Percentiles rank a stretch among this genome's conserved stretches.
Evolutionary conservation across 768 basidiomycete species (phyloP).

Genomic region (Holtermannia corniformis): DNA sequence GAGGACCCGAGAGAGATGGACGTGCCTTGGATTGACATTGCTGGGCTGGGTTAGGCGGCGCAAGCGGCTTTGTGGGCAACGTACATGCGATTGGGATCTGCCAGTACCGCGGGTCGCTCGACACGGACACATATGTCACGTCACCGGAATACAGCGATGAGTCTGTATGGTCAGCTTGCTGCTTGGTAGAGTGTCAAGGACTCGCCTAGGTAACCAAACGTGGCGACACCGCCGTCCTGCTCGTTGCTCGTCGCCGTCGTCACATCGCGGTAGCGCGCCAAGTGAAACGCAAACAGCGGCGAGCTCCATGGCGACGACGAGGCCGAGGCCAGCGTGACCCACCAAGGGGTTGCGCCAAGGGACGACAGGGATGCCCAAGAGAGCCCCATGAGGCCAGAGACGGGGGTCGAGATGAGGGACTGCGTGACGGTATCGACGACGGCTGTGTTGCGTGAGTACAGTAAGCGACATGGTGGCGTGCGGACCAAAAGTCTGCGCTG

Average conservation of each 20-base stretch:
- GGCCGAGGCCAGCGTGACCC: constrained; percentile 34
- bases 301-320: constrained; percentile 23
- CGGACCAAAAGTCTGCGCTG: constrained; percentile 63
- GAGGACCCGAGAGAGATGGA: constrained; percentile 25
- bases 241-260: constrained; percentile 29
- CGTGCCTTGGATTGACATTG: constrained; percentile 31
- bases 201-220: constrained; percentile 48
- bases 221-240: constrained; percentile 32
- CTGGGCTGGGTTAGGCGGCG: constrained; percentile 5
- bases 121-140: constrained; percentile 36
- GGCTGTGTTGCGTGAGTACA: background rate
- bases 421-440: constrained; percentile 23
- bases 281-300: constrained; percentile 38
- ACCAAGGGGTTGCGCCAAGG: constrained; percentile 35
- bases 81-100: constrained; percentile 35
- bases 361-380: constrained; percentile 33
- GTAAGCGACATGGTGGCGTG: constrained; percentile 1
- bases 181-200: background rate
- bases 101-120: constrained; percentile 33
- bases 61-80: constrained; percentile 1
- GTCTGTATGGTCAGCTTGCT: constrained; percentile 14
- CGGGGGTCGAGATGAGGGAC: constrained; percentile 27
- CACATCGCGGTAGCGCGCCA: constrained; percentile 37
- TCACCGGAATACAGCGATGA: constrained; percentile 37
- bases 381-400: constrained; percentile 43